Base-by-base conservation (phyloP, 768 basidiomycete species). In the Macrolepiota albuminosa region DNA sequence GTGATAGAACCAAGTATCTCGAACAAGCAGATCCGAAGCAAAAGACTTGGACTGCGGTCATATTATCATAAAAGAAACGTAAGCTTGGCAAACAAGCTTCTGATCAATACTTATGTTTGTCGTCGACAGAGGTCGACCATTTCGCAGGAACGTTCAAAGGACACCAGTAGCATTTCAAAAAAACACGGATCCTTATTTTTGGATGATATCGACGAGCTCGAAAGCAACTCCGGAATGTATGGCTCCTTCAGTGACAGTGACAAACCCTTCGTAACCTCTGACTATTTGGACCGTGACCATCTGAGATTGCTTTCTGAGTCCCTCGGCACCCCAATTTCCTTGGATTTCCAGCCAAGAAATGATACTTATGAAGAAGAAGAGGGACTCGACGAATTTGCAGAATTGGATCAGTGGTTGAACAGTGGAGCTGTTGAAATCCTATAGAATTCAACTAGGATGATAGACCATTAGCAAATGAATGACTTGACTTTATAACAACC, bases 371-470 rank as follows among this genome's bases (percentile, higher is more conserved):
- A 59, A 45, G 58, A 67, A 24, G 68, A 65, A 26, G 63, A 68
- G 13, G 64, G 64, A n/a, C 66, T 65, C 8, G 81, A 87, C 51
- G 79, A 84, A 52, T 77, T 88, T 51, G 85, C 81, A 5, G 86
- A 87, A 62, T 76, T 91, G 33, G 85, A 89, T 60, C 81, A 77
- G 48, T 91, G 86, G 86, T 69, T 91, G 64, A 75, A 81, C 34
- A 88, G 88, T 66, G 86, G 80, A 33, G 79, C 82, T 3, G 83
- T 89, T 1, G 78, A 82, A 47, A 83, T 88, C 57, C 58, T 81
- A 29, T 73, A 70, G 57, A 24, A 29, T 34, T 47, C 39, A 33
- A 10, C 24, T 7, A 33, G 29, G 18, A 39, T 24, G n/a, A 21
- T 21, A 21, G 36, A 57, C 43, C 33, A 57, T 61, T 58, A 55